Base-by-base conservation (phyloP, 202 grass and related monocot genomes). In the Carex arenaria region DNA sequence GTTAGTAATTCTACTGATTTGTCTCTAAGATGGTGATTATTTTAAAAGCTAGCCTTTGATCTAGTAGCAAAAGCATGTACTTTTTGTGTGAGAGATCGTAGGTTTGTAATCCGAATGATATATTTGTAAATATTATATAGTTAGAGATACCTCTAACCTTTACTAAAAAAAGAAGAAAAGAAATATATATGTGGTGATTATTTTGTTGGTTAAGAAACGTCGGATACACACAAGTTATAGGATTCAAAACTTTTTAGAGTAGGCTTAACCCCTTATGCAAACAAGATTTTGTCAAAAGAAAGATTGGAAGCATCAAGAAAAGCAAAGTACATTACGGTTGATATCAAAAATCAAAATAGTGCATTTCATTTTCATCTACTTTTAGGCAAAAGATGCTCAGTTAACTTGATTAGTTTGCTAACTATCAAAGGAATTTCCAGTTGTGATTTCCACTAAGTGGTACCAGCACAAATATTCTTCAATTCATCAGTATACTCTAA, bases 231-330 rank as follows among this genome's bases (percentile, higher is more conserved):
- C 42, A 82, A 66, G 47, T 51, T 14, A 59, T 78, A 10, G 6
- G 28, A 68, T 66, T 67, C 17, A 49, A 82, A 55, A 22, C 13
- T 57, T 57, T 23, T 0, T 36, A n/a, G 15, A 82, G 68, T 67
- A 82, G 43, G 13, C 23, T 82, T 67, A 69, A 67, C 69, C 36
- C 63, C 3, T 68, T 54, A 67, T 18, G 43, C 60, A 81, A n/a
- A 82, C 4, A 31, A 53, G 61, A 52, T 67, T 67, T 82, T 82
- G 47, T 82, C 43, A 67, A 82, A 82, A 69, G 40, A 51, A 68
- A 82, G 80, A 82, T 82, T 68, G 34, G 36, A 54, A 68, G 80
- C 43, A 82, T 82, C n/a, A 55, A 68, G n/a, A 34, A 67, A 82
- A 82, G 61, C 79, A 10, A 67, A 82, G 62, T 82, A 82, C 62